Evolutionary conservation across 352 stramenopile species (phyloP), one percentile per base, ranked within the genome.

Genomic region (Plasmopara halstedii): DNA sequence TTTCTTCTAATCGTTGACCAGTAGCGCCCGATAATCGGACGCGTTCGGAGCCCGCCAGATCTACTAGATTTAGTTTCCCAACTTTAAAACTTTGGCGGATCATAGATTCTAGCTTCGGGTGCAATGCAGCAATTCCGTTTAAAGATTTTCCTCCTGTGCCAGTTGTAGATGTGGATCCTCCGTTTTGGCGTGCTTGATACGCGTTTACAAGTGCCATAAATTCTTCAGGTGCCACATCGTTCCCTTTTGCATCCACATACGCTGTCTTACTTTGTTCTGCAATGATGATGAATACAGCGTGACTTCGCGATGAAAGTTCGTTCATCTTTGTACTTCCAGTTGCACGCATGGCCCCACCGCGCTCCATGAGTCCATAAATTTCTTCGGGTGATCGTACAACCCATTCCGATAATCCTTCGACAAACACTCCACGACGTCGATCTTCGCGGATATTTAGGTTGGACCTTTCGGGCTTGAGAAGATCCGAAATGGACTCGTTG

Each of bases 231-330:
- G 81, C 68, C 17, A 96, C 73, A 31, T 95, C 81, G 14, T 78
- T 78, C 3, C 86, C 86, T 22, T 73, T 73, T 1, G 69, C 56
- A 45, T 96, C 85, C 19, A 95, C 83, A 50, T 96, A 96, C 21
- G 70, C 74, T 7, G 85, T 96, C 56, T 86, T 82, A 56, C 83
- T 95, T 49, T 97, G 88, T 64, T 97, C 90, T 0, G 88, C 88
- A 51, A 97, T 97, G 51, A 97, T 96, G 58, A 95, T 95, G 50
- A 97, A 96, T n/a, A 97, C 86, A 2, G 89, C 88, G 44, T 97
- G 90, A 19, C 78, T 88, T 10, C 81, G 73, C 2, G 78, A 90
- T 6, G 78, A 90, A 5, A 90, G 57, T 61, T 94, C 83, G 46
- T 95, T 95, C 84, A 95, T 95, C 48, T 89, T 89, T 27, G 84